Conservation (phyloP, 345 rosid genomes). For the Eucalyptus erythrocorys region DNA sequence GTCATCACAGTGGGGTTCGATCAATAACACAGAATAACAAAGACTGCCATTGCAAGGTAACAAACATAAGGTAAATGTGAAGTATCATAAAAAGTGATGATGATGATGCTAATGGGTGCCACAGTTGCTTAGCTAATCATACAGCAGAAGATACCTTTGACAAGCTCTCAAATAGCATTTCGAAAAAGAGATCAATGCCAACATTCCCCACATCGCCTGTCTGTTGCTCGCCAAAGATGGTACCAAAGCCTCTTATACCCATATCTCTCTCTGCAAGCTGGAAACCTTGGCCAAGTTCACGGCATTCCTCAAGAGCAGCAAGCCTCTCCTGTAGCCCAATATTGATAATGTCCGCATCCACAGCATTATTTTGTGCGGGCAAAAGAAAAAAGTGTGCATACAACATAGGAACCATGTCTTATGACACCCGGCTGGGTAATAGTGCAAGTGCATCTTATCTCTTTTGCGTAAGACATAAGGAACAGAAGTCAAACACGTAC, state of each 20-base stretch:
- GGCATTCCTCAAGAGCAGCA: conserved; percentile 77
- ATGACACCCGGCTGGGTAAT: neutral
- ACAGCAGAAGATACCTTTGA: conserved; percentile 50
- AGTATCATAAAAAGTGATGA: neutral
- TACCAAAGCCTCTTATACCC: conserved; percentile 97
- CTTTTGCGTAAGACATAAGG: neutral
- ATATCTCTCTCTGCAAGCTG: conserved; percentile 97
- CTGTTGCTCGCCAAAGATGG: conserved; percentile 97
- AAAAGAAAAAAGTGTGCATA: neutral
- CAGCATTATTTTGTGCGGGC: neutral
- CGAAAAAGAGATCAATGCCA: conserved; percentile 92
- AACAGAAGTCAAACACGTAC: conserved; percentile 17
- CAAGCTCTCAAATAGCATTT: conserved; percentile 95
- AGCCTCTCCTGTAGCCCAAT: conserved; percentile 64
- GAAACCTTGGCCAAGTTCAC: conserved; percentile 97
- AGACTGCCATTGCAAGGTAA: neutral
- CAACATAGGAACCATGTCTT: neutral
- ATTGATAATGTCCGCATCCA: neutral
- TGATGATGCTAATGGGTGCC: neutral
- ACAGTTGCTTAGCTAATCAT: neutral
- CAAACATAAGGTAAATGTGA: neutral
- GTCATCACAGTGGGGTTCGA: neutral
- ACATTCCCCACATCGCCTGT: conserved; percentile 97
- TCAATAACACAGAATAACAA: neutral
- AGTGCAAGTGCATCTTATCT: neutral